Conservation (phyloP, 2,329 filamentous ascomycete genomes). For the Macrophomina pseudophaseolina region DNA sequence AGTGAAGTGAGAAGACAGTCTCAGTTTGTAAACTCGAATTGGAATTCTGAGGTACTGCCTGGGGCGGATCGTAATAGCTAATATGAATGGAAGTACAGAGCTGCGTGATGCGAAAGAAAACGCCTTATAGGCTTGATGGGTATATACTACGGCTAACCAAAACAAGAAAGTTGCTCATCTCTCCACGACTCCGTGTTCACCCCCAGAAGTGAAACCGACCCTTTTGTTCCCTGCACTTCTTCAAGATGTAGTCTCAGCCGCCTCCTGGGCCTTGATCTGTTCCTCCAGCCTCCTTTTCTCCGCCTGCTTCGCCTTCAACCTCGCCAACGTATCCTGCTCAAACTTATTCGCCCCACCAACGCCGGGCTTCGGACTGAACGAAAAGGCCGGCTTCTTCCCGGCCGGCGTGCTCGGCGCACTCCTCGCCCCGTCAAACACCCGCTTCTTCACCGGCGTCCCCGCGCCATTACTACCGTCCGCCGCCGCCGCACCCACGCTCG, state of each 20-base stretch:
- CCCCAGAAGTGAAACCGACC: not conserved
- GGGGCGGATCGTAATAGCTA: too few species aligned
- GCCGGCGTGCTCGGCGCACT: slow-evolving; percentile 39
- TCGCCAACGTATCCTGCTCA: slow-evolving; percentile 52
- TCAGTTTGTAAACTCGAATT: too few species aligned
- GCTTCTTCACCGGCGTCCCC: slow-evolving; percentile 28
- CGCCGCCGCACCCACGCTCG: slow-evolving; percentile 3
- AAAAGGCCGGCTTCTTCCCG: slow-evolving; percentile 45
- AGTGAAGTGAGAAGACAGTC: too few species aligned
- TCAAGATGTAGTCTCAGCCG: slow-evolving; percentile 1
- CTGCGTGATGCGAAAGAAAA: not conserved
- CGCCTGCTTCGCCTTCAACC: slow-evolving; percentile 45
- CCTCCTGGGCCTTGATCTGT: slow-evolving; percentile 44
- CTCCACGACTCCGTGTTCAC: not conserved
- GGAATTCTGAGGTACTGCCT: too few species aligned
- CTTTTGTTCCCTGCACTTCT: not conserved
- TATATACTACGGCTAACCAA: not conserved
- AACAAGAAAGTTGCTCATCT: not conserved
- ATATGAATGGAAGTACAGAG: not conserved
- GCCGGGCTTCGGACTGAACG: slow-evolving; percentile 44
- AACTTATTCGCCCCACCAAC: slow-evolving; percentile 31
- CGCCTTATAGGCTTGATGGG: not conserved
- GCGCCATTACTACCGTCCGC: not conserved
- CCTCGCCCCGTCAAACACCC: slow-evolving; percentile 10
- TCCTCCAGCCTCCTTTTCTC: slow-evolving; percentile 52